Percentiles rank a stretch among this genome's conserved stretches.
These are phyloP conservation scores for Podaxis mareebaensis DNA, from an alignment of 768 basidiomycete genomes.

Conservation along the genomic window DNA sequence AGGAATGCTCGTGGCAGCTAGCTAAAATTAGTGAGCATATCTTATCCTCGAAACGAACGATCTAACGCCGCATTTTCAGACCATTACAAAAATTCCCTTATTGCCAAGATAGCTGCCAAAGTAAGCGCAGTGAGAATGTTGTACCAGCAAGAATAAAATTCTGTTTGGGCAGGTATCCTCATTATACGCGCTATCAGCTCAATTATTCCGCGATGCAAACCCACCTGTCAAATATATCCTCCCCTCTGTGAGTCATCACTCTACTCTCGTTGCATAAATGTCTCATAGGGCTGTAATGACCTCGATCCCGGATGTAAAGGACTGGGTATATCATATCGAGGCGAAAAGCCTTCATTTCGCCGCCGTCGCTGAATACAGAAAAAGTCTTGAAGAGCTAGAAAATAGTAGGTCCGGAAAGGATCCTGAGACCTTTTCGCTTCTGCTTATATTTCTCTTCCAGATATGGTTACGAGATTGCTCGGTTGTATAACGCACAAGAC, in stretches of 20 bases:
- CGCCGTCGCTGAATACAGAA: slow-evolving; percentile 86
- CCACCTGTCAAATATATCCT: slow-evolving; percentile 48
- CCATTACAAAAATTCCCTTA: slow-evolving; percentile 76
- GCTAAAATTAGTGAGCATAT: slow-evolving; percentile 70
- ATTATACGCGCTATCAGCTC: slow-evolving; percentile 4
- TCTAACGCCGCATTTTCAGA: slow-evolving; percentile 32
- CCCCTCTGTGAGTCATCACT: slow-evolving; percentile 47
- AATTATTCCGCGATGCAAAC: slow-evolving; percentile 43
- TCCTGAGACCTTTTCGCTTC: not conserved
- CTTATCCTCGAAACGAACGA: not conserved
- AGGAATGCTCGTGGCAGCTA: slow-evolving; percentile 96
- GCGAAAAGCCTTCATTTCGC: slow-evolving; percentile 84
- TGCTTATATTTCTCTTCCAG: slow-evolving; percentile 37
- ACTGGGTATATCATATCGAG: slow-evolving; percentile 79
- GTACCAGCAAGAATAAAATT: slow-evolving; percentile 17
- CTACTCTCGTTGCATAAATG: not conserved
- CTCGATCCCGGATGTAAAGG: slow-evolving; percentile 39
- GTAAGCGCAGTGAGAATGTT: slow-evolving; percentile 33
- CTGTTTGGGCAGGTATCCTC: slow-evolving; percentile 17
- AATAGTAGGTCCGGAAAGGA: slow-evolving; percentile 54
- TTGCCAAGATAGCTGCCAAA: slow-evolving; percentile 81
- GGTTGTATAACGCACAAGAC: slow-evolving; percentile 66
- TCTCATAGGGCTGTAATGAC: not conserved
- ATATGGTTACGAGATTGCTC: slow-evolving; percentile 86
- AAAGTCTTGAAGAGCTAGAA: slow-evolving; percentile 87